Conservation (phyloP, 2,329 filamentous ascomycete species). For the Colletotrichum euphorbiae region DNA sequence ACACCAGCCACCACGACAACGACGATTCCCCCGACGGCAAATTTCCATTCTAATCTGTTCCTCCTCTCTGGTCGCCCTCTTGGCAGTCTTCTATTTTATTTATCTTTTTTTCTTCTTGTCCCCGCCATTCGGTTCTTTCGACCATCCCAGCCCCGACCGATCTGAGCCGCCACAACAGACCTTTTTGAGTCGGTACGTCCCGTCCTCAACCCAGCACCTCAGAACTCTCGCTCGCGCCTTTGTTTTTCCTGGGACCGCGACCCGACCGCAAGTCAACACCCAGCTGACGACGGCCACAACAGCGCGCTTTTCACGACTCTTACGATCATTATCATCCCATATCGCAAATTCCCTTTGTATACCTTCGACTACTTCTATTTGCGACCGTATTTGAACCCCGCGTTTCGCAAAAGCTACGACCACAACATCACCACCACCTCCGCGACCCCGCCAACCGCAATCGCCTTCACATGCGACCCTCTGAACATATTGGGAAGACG, state of each 20-base stretch:
- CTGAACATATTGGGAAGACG: background rate
- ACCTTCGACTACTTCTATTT: slow-evolving; percentile 25
- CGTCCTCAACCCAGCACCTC: background rate
- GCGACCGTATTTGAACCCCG: slow-evolving; percentile 21
- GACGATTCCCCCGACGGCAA: background rate
- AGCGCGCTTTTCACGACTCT: slow-evolving; percentile 33
- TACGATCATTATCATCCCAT: slow-evolving; percentile 26
- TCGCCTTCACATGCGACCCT: slow-evolving; percentile 32
- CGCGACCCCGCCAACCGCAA: background rate
- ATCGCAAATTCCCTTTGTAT: slow-evolving; percentile 35
- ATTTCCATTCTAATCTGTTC: slow-evolving; percentile 22
- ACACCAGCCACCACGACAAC: slow-evolving; percentile 18
- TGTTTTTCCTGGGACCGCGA: slow-evolving; percentile 6
- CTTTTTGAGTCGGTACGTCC: slow-evolving; percentile 29
- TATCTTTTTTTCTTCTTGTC: background rate
- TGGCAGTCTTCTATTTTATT: background rate
- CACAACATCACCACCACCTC: background rate
- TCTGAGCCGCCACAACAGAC: slow-evolving; percentile 5
- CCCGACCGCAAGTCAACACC: background rate
- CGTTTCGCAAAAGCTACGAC: slow-evolving; percentile 1
- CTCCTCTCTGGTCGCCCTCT: background rate
- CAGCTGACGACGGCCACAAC: slow-evolving; percentile 19
- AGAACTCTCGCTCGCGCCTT: background rate
- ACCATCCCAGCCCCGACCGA: background rate
- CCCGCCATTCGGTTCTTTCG: background rate